phyloP scores from a whole-genome alignment of 1,284 basidiomycete species.

The Sporisorium scitamineum region DNA sequence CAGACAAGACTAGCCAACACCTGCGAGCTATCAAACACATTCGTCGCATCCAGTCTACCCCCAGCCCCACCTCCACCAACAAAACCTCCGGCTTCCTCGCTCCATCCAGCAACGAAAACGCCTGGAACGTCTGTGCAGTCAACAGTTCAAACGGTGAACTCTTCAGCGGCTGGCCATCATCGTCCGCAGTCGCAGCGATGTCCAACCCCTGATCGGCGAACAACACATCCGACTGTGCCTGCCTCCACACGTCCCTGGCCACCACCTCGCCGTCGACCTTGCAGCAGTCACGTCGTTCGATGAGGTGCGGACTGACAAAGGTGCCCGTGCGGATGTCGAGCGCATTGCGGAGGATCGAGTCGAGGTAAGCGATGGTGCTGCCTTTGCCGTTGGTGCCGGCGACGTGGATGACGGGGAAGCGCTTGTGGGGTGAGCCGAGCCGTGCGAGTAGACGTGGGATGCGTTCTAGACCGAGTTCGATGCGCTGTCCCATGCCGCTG shows the following conservation, averaged over 20 bases:
- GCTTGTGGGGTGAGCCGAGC: slow-evolving; percentile 75
- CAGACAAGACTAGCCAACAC: slow-evolving; percentile 83
- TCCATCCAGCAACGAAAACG: slow-evolving; percentile 62
- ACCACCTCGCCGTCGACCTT: slow-evolving; percentile 77
- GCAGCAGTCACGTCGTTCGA: slow-evolving; percentile 83
- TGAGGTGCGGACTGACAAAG: slow-evolving; percentile 93
- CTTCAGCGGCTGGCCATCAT: slow-evolving; percentile 47
- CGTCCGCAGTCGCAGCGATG: slow-evolving; percentile 72
- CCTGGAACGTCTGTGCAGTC: slow-evolving; percentile 72
- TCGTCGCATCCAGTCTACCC: slow-evolving; percentile 94
- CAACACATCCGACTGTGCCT: slow-evolving; percentile 74
- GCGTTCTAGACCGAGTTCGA: slow-evolving; percentile 82
- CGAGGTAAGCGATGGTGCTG: slow-evolving; percentile 84
- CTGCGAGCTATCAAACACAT: slow-evolving; percentile 79
- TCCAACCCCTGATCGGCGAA: slow-evolving; percentile 74
- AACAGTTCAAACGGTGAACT: slow-evolving; percentile 63
- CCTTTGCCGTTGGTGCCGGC: slow-evolving; percentile 99
- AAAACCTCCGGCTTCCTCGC: slow-evolving; percentile 78
- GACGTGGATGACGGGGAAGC: slow-evolving; percentile 87
- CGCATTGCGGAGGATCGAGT: slow-evolving; percentile 77
- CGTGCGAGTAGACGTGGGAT: slow-evolving; percentile 75
- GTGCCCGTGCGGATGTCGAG: slow-evolving; percentile 77
- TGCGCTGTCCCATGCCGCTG: slow-evolving; percentile 66
- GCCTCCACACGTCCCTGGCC: slow-evolving; percentile 73
- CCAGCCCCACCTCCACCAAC: slow-evolving; percentile 94